Percentiles rank a stretch among this genome's conserved stretches.
Conservation (phyloP, 371 early-diverging fungal species). For the Mucor racemosus region DNA sequence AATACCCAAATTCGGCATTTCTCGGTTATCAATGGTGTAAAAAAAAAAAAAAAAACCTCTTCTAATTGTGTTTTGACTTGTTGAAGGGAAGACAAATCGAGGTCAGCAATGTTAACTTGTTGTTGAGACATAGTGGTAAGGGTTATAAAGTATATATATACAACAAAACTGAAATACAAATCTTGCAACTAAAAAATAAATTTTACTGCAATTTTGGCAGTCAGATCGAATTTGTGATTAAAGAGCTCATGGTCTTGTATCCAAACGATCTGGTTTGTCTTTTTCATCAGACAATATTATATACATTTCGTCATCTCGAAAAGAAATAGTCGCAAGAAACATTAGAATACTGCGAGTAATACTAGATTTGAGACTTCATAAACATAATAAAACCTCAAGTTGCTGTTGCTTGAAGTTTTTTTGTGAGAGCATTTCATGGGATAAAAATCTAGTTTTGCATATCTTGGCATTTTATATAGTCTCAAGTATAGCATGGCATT, state of each 20-base stretch:
- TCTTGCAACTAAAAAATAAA: background rate
- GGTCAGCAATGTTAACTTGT: slow-evolving; percentile 80
- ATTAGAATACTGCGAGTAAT: too few relatives aligned
- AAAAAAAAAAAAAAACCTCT: slow-evolving; percentile 54
- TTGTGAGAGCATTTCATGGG: too few relatives aligned
- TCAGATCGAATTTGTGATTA: background rate
- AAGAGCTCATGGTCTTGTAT: background rate
- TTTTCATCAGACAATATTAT: too few relatives aligned
- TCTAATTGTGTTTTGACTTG: slow-evolving; percentile 85
- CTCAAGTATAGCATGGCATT: too few relatives aligned
- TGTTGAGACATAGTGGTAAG: slow-evolving; percentile 29
- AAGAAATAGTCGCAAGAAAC: too few relatives aligned
- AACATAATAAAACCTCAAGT: too few relatives aligned
- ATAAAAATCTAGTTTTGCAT: too few relatives aligned
- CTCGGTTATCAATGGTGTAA: background rate
- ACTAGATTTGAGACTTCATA: too few relatives aligned
- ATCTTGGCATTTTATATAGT: too few relatives aligned
- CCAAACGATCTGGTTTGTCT: too few relatives aligned
- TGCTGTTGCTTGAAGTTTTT: too few relatives aligned
- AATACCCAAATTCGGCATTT: background rate
- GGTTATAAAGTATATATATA: background rate
- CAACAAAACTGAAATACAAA: background rate
- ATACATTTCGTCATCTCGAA: too few relatives aligned
- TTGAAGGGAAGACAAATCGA: slow-evolving; percentile 84
- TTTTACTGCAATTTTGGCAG: slow-evolving; percentile 10